Evolutionary conservation across 495 filamentous ascomycete species (phyloP).

Genomic region (Hypomontagnella submonticulosa): DNA sequence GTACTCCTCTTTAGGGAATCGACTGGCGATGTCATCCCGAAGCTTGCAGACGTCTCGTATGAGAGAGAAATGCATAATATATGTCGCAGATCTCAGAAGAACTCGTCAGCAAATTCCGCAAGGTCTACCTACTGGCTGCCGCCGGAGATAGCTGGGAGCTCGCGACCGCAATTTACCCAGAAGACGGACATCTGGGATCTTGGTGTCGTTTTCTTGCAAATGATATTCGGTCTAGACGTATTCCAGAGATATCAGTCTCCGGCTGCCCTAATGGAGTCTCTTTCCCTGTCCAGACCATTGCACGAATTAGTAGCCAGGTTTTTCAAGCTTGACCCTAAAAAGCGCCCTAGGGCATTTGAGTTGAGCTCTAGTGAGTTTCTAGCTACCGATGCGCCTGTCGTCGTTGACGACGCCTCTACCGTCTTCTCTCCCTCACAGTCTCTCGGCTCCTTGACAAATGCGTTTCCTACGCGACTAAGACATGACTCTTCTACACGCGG

Average conservation of each 20-base stretch:
- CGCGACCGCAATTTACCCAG: slow-evolving; percentile 68
- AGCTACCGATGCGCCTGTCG: slow-evolving; percentile 67
- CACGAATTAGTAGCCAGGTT: slow-evolving; percentile 82
- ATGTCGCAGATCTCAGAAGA: slow-evolving; percentile 56
- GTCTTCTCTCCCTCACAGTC: slow-evolving; percentile 49
- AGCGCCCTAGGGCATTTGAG: slow-evolving; percentile 88
- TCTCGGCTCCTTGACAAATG: slow-evolving; percentile 52
- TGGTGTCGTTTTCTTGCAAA: slow-evolving; percentile 88
- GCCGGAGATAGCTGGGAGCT: slow-evolving; percentile 75
- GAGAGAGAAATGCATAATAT: slow-evolving; percentile 71
- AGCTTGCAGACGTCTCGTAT: slow-evolving; percentile 76
- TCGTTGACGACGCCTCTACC: slow-evolving; percentile 55
- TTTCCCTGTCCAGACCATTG: slow-evolving; percentile 74
- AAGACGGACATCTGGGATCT: slow-evolving; percentile 97
- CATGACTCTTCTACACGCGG: slow-evolving; percentile 62
- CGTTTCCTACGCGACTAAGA: slow-evolving; percentile 54
- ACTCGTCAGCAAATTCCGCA: slow-evolving; percentile 65
- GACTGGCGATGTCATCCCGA: slow-evolving; percentile 68
- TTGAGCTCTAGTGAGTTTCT: slow-evolving; percentile 89
- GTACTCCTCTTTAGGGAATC: slow-evolving; percentile 73
- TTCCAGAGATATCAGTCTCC: slow-evolving; percentile 82
- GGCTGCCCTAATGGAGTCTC: slow-evolving; percentile 69
- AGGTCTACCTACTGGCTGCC: slow-evolving; percentile 86
- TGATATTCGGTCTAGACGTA: slow-evolving; percentile 88
- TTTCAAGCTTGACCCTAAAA: slow-evolving; percentile 84